Conservation (phyloP, 2,329 filamentous ascomycete species). For the Aspergillus unguis region DNA sequence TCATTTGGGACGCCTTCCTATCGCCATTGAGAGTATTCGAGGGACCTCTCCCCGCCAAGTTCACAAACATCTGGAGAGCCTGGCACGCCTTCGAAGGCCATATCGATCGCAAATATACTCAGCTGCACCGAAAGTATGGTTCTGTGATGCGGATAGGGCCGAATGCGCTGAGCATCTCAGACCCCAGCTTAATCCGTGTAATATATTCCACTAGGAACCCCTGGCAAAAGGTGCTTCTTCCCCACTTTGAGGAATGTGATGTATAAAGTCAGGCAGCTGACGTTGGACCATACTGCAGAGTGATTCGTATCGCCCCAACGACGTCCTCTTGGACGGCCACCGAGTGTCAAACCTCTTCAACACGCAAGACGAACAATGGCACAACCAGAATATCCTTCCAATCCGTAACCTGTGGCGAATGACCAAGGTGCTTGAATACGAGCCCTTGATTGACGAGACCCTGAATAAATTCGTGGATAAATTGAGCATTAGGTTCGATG, state of each 20-base stretch:
- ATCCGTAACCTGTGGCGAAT: constrained; percentile 25
- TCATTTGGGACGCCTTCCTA: constrained; percentile 3
- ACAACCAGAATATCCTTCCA: constrained; percentile 23
- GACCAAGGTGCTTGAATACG: constrained; percentile 27
- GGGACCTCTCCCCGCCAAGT: constrained; percentile 8
- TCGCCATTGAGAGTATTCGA: constrained; percentile 8
- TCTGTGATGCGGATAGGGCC: constrained; percentile 72
- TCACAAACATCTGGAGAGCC: constrained; percentile 12
- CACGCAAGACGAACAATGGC: constrained; percentile 26
- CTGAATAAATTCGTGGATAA: constrained; percentile 24
- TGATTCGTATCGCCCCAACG: constrained; percentile 28
- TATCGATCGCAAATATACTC: constrained; percentile 9
- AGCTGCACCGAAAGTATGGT: constrained; percentile 67
- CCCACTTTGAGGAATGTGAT: constrained; percentile 1
- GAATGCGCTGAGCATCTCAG: constrained; percentile 69
- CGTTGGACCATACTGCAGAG: constrained; percentile 16
- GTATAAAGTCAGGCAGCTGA: not conserved
- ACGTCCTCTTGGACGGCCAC: constrained; percentile 25
- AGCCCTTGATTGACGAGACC: constrained; percentile 27
- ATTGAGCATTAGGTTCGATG: constrained; percentile 17
- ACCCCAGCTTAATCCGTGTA: constrained; percentile 67
- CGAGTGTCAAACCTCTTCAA: constrained; percentile 27
- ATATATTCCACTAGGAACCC: constrained; percentile 76
- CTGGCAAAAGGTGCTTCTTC: constrained; percentile 25
- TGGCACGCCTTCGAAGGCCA: constrained; percentile 8